phyloP scores from a whole-genome alignment of 768 basidiomycete species.

The Tricholoma sp. region DNA sequence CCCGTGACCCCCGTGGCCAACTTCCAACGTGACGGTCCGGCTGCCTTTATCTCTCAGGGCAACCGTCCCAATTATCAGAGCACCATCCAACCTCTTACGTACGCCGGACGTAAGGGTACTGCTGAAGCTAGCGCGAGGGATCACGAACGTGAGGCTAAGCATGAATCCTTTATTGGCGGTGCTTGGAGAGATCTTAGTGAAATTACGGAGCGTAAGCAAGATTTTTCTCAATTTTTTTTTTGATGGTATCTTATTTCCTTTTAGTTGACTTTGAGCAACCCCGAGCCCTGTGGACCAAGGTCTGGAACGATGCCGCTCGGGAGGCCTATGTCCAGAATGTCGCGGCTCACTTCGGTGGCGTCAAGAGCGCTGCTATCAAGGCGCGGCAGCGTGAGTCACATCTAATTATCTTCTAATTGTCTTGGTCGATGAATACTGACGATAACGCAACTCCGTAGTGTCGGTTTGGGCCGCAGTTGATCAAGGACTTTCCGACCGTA shows the following conservation, averaged over 20 bases:
- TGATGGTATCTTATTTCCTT: background rate
- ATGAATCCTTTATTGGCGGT: conserved; percentile 73
- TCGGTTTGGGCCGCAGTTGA: conserved; percentile 78
- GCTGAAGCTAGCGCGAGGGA: conserved; percentile 39
- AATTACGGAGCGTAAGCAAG: conserved; percentile 68
- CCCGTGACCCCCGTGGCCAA: conserved; percentile 71
- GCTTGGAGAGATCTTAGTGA: conserved; percentile 66
- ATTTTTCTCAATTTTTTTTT: background rate
- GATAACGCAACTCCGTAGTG: conserved; percentile 33
- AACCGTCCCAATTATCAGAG: conserved; percentile 84
- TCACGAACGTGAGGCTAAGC: conserved; percentile 35
- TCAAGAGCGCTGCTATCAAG: conserved; percentile 58
- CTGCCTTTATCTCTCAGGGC: conserved; percentile 74
- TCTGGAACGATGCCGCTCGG: conserved; percentile 58
- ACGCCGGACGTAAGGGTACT: conserved; percentile 43
- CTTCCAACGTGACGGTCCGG: conserved; percentile 87
- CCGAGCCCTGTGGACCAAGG: conserved; percentile 59
- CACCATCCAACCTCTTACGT: conserved; percentile 66
- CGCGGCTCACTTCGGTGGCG: conserved; percentile 53
- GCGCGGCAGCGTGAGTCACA: conserved; percentile 56
- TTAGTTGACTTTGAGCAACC: conserved; percentile 85
- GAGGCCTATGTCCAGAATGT: conserved; percentile 65
- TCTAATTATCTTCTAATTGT: background rate
- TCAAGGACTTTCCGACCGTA: conserved; percentile 65
- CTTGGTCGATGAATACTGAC: background rate